Evolutionary conservation across 495 filamentous ascomycete species (phyloP), one percentile per base, ranked within the genome.

Genomic region (Talaromyces proteolyticus): DNA sequence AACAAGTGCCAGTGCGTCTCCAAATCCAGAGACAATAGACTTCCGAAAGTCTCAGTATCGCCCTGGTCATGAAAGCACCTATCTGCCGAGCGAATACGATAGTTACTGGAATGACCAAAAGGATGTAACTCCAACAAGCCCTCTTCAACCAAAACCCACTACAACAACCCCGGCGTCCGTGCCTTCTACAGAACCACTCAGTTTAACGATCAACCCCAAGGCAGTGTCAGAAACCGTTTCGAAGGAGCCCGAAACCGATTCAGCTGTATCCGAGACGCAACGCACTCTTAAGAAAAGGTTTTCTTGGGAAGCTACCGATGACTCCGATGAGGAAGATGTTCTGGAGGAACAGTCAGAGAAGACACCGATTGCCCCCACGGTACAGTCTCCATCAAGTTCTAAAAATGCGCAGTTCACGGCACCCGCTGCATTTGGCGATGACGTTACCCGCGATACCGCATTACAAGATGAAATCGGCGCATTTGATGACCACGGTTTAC

Each of bases 51-150:
- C 42, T 10, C 53, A 38, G 1, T 53, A 53, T 11, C 62, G 59
- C 19, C 45, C 63, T 12, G 58, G 63, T 41, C 55, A 47, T 45
- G 69, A 75, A 42, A 77, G 75, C 41, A 73, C 72, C 4, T 72
- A 77, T 22, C 61, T 82, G 21, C 81, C 79, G 1, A 67, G 64
- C 22, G 78, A 83, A 53, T 81, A 82, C 61, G 82, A 84, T 49
- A 75, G 73, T 44, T 80, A 82, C 58, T 80, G 77, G 81, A 75
- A 72, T 49, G 70, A 65, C 21, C 53, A 57, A 25, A 44, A 57
- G 7, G 49, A 42, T n/a, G 38, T 51, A 6, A 18, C 49, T 43
- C 24, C 22, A 4, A 51, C 49, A 12, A 44, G 23, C 37, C 42
- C 49, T 18, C 49, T 51, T 14, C 49, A 51, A 18, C 36, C 40